Evolutionary conservation across 768 basidiomycete genomes (phyloP), one percentile per base, ranked within the genome.

Genomic region (Leccinum subtestaceum): DNA sequence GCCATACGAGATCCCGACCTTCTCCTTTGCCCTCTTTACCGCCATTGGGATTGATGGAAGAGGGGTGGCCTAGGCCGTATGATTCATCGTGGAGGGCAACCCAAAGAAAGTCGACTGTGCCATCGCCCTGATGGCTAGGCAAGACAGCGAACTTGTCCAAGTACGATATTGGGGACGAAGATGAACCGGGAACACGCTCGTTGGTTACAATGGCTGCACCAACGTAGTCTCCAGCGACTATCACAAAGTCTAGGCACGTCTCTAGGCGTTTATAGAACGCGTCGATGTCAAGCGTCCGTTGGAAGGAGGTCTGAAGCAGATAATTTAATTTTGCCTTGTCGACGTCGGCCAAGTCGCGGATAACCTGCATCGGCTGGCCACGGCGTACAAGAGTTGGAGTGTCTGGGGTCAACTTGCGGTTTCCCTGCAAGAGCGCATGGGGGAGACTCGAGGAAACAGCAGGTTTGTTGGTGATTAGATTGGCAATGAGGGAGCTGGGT

Each of bases 71-170:
- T 17, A 98, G 84, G 21, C 97, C 97, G 67, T 96, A 99, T 9
- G 97, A 93, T 75, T 99, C 97, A 73, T 99, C 97, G 65, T 98
- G 94, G 52, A 99, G 77, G 15, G 95, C 95, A 46, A 98, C 96
- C 97, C 97, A 99, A 38, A 99, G 78, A 78, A 99, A 99, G 76
- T 99, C 97, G 58, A 98, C 97, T 0, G 97, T 98, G 17, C 97
- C 97, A 67, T 98, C 96, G 21, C 97, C 97, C 74, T 99, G 97
- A 69, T 98, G 87, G 60, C 81, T 87, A 3, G 97, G 97, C 40
- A 95, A 80, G 43, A 99, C 95, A 15, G 95, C 96, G 72, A 99
- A 99, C 76, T 99, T 99, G 81, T 99, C 97, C 51, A 99, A 85
- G 75, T 99, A 99, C 15, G 91, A 87, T 60, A 96, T 85, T 6